phyloP scores from a whole-genome alignment of 176 grass and related monocot genomes.

The Phragmites australis region DNA sequence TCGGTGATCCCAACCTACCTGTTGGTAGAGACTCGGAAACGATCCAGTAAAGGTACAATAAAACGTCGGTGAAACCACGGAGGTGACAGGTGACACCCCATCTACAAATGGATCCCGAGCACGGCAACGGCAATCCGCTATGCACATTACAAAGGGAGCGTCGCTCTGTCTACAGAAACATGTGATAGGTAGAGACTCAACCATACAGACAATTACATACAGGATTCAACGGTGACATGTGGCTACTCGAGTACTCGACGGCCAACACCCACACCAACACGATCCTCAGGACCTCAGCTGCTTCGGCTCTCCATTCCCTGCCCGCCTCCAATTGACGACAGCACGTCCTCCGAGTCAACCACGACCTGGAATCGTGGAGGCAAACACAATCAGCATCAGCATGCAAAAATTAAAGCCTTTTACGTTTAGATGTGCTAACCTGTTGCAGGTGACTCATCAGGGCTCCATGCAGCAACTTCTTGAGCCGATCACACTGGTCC shows the following conservation, averaged over 20 bases:
- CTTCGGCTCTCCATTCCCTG: constrained; percentile 36
- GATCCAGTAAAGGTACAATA: neutral
- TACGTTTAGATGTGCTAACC: constrained; percentile 37
- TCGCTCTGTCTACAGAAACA: neutral
- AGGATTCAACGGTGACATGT: neutral
- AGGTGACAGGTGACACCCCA: neutral
- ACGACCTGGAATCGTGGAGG: constrained; percentile 46
- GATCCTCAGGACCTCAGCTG: constrained; percentile 9
- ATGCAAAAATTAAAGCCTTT: neutral
- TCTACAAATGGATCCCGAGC: neutral
- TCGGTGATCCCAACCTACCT: neutral
- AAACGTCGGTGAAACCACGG: neutral
- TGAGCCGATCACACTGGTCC: constrained; percentile 83
- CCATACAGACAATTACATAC: constrained; percentile 16
- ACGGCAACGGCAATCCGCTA: neutral
- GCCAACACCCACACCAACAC: neutral
- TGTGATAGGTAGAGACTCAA: neutral
- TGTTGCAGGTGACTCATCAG: constrained; percentile 70
- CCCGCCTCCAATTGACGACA: constrained; percentile 49
- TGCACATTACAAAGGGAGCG: neutral
- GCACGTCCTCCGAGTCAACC: constrained; percentile 70
- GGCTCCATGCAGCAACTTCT: constrained; percentile 62
- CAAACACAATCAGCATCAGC: neutral
- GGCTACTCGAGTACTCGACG: neutral
- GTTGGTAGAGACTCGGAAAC: neutral